Evolutionary conservation across 192 early-diverging fungal species (phyloP), one percentile per base, ranked within the genome.

Genomic region (Backusella mclennaniae): DNA sequence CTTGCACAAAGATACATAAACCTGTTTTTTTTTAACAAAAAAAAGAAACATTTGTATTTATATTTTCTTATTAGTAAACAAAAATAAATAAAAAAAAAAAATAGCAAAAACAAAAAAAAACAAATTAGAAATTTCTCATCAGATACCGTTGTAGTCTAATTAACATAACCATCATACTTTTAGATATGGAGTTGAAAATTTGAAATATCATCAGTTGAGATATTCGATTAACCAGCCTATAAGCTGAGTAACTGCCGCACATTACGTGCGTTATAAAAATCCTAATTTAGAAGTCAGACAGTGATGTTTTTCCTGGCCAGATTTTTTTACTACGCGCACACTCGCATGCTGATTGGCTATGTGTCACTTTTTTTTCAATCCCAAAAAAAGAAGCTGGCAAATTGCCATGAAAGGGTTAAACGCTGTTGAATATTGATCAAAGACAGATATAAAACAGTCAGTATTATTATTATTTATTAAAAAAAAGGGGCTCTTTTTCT

Each of bases 111-210:
- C 4, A 59, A 59, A 1, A 56, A 56, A n/a, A 56, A 11, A 56
- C 12, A 63, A 63, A 63, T 63, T 11, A 63, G 26, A 59, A 14
- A 14, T 63, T 49, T 49, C 56, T 63, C 56, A 63, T 63, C 56
- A 63, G 56, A 63, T 63, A 63, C 56, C 56, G 56, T 63, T 63
- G 56, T 63, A 63, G 56, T 63, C 56, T 63, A 63, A 29, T 63
- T 29, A 63, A 23, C 56, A 29, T 49, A 19, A 49, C 56, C 56
- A 63, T 63, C 56, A 63, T 63, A 63, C 56, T 63, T 63, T 63
- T 63, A 29, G 56, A 63, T 63, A 63, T 63, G 56, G 56, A 63
- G 56, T 63, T 63, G 56, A 63, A 29, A 63, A 63, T 26, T 63
- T 15, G 26, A 63, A 63, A 63, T 63, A 63, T 63, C 56, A 63